These are phyloP conservation scores for Eremochloa ophiuroides DNA, from an alignment of 176 grass and related monocot genomes.

Conservation along the genomic window DNA sequence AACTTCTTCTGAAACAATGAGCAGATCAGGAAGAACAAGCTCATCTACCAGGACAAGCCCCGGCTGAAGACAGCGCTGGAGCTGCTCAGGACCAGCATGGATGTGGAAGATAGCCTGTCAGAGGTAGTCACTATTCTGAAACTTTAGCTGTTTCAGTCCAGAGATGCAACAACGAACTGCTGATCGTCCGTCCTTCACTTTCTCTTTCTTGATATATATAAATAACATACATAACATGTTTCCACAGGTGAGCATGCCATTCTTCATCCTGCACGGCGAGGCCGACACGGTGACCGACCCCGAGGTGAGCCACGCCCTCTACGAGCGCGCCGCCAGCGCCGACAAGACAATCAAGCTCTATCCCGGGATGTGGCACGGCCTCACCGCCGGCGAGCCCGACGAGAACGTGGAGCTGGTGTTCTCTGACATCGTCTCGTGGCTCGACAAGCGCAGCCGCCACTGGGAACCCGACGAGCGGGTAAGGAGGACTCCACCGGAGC, in stretches of 20 bases:
- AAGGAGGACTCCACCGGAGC: not conserved
- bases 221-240: too few relatives aligned
- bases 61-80: slow-evolving; percentile 84
- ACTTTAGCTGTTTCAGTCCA: not conserved
- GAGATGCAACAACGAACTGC: not conserved
- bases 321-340: slow-evolving; percentile 45
- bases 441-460: slow-evolving; percentile 32
- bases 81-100: slow-evolving; percentile 77
- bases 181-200: not conserved
- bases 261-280: slow-evolving; percentile 90
- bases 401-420: slow-evolving; percentile 73
- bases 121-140: too few relatives aligned
- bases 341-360: slow-evolving; percentile 96
- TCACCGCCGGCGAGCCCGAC: slow-evolving; percentile 77
- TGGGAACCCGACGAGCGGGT: not conserved
- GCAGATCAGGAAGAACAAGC: slow-evolving; percentile 83
- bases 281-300: slow-evolving; percentile 84
- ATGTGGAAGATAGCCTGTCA: slow-evolving; percentile 67
- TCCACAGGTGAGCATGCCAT: slow-evolving; percentile 60
- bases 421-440: slow-evolving; percentile 69
- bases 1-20: too few relatives aligned
- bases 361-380: slow-evolving; percentile 84
- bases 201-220: too few relatives aligned
- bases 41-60: slow-evolving; percentile 93
- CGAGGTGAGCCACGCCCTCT: slow-evolving; percentile 73